These are phyloP conservation scores for Termitomyces sp. DNA, from an alignment of 768 basidiomycete genomes.

Conservation along the genomic window DNA sequence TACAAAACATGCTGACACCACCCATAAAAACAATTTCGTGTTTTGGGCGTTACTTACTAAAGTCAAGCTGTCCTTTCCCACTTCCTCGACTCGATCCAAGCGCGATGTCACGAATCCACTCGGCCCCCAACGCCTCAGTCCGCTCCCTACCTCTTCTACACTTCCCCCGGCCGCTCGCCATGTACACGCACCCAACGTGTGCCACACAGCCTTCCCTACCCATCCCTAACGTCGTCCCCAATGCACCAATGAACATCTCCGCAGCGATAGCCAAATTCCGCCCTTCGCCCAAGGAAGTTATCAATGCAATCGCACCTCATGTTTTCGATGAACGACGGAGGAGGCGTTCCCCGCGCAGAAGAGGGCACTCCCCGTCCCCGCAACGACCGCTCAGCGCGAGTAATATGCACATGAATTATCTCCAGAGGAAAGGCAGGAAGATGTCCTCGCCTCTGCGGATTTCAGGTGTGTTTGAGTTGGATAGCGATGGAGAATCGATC, in stretches of 20 bases:
- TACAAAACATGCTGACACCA: neutral
- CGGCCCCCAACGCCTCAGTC: slow-evolving; percentile 1
- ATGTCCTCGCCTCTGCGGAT: slow-evolving; percentile 29
- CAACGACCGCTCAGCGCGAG: neutral
- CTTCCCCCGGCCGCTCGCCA: neutral
- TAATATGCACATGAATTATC: slow-evolving; percentile 3
- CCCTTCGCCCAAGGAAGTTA: slow-evolving; percentile 35
- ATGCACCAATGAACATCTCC: slow-evolving; percentile 11
- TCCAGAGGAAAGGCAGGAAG: slow-evolving; percentile 19
- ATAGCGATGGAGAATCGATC: slow-evolving; percentile 26
- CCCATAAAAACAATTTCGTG: slow-evolving; percentile 7
- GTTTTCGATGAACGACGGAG: slow-evolving; percentile 35
- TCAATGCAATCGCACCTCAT: slow-evolving; percentile 41
- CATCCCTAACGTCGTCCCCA: slow-evolving; percentile 2
- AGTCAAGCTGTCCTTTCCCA: neutral
- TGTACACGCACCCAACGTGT: neutral
- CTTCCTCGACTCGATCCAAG: neutral
- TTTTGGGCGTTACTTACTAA: neutral
- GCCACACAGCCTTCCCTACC: neutral
- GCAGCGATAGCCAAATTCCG: slow-evolving; percentile 35
- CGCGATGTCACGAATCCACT: slow-evolving; percentile 3
- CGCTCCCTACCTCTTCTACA: neutral
- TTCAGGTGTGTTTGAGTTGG: slow-evolving; percentile 27
- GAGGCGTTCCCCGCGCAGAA: slow-evolving; percentile 17
- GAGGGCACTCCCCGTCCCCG: slow-evolving; percentile 15